A percentile compares a stretch with the other conserved stretches of the same genome.
These are phyloP conservation scores for Lactarius quietus DNA, from an alignment of 768 basidiomycete species.

Conservation along the genomic window DNA sequence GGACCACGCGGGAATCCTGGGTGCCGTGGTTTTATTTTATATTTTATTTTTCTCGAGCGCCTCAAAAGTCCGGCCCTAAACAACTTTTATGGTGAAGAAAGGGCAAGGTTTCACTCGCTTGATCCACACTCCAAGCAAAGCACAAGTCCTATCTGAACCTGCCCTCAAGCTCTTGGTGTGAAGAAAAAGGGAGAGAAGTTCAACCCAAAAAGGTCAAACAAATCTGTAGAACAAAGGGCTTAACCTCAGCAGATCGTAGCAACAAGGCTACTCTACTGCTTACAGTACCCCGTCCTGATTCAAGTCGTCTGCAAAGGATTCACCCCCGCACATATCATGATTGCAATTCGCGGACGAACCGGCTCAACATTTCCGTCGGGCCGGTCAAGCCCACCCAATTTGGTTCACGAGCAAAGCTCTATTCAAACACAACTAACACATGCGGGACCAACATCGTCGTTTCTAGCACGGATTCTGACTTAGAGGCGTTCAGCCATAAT, in stretches of 20 bases:
- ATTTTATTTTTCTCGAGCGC: neutral
- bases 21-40: slow-evolving; percentile 42
- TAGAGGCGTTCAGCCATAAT: slow-evolving; percentile 85
- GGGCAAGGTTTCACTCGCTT: neutral
- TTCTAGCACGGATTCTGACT: slow-evolving; percentile 78
- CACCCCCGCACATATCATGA: slow-evolving; percentile 64
- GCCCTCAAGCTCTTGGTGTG: slow-evolving; percentile 40
- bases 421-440: slow-evolving; percentile 60
- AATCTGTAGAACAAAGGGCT: slow-evolving; percentile 67
- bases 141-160: slow-evolving; percentile 30
- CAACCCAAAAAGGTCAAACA: slow-evolving; percentile 47
- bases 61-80: slow-evolving; percentile 16
- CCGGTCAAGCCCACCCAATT: slow-evolving; percentile 50
- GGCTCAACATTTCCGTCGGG: slow-evolving; percentile 51
- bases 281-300: slow-evolving; percentile 73
- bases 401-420: slow-evolving; percentile 71
- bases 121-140: neutral
- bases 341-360: slow-evolving; percentile 56
- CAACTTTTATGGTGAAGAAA: too few species aligned
- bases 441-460: slow-evolving; percentile 68
- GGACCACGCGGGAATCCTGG: slow-evolving; percentile 53
- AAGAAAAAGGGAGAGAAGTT: slow-evolving; percentile 38
- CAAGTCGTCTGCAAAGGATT: slow-evolving; percentile 80
- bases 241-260: slow-evolving; percentile 76
- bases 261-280: slow-evolving; percentile 76